Conservation (phyloP, 257 asterid species). For the Rehmannia glutinosa region DNA sequence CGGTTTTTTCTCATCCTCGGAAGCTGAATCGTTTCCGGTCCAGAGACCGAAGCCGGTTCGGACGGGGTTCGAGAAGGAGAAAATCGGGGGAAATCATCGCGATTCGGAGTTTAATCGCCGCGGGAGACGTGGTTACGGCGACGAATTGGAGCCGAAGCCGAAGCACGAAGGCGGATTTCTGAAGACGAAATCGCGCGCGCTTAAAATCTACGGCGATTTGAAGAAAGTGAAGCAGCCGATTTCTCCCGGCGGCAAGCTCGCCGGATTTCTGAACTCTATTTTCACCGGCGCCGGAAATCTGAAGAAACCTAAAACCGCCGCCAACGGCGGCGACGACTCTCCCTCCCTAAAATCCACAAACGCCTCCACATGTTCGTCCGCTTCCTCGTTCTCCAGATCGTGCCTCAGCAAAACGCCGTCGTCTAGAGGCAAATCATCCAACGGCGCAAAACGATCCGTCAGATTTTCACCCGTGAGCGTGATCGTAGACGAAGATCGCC, state of each 20-base stretch:
- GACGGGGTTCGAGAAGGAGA: conserved; percentile 29
- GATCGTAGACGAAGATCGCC: conserved; percentile 65
- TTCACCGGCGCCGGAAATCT: conserved; percentile 52
- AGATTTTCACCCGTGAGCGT: conserved; percentile 73
- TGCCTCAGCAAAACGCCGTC: conserved; percentile 85
- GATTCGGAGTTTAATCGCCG: conserved; percentile 12
- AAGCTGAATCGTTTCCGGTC: conserved; percentile 41
- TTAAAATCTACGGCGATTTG: conserved; percentile 71
- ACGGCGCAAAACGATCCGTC: conserved; percentile 67
- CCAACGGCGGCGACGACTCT: conserved; percentile 15
- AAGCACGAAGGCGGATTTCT: conserved; percentile 53
- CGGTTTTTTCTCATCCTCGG: conserved; percentile 53
- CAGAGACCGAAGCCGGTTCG: conserved; percentile 63
- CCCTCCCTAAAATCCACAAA: conserved; percentile 52
- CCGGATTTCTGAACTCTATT: conserved; percentile 69
- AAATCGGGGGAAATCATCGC: conserved; percentile 5
- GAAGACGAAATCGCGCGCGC: conserved; percentile 66
- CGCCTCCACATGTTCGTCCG: conserved; percentile 61
- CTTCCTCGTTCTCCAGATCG: conserved; percentile 85
- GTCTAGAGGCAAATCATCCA: conserved; percentile 51
- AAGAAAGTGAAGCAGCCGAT: conserved; percentile 88
- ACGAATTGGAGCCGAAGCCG: conserved; percentile 25
- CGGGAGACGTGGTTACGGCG: background rate
- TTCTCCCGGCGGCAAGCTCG: conserved; percentile 77
- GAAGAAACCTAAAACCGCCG: conserved; percentile 44